A percentile compares a stretch with the other conserved stretches of the same genome.
Evolutionary conservation across 1,284 basidiomycete genomes (phyloP).

Genomic region (Filobasidium uniguttulatum): DNA sequence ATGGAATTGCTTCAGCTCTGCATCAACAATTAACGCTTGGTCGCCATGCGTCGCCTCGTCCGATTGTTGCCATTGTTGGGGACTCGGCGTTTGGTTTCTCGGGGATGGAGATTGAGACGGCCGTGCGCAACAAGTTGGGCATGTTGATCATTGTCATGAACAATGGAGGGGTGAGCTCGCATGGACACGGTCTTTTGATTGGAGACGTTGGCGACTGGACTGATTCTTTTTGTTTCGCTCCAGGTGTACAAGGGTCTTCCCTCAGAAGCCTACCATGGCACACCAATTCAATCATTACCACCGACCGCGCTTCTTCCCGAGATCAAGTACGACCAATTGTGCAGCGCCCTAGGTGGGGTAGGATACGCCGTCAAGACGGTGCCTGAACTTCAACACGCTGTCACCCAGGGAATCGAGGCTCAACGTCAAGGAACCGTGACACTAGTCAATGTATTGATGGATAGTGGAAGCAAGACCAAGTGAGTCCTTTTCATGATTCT

Average conservation of each 20-base stretch:
- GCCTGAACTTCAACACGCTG: slow-evolving; percentile 14
- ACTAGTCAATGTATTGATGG: slow-evolving; percentile 18
- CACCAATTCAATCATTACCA: slow-evolving; percentile 14
- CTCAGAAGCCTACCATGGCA: slow-evolving; percentile 6
- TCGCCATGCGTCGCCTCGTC: neutral
- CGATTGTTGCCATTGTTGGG: slow-evolving; percentile 16
- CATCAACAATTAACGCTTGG: neutral
- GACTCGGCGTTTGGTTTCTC: slow-evolving; percentile 19
- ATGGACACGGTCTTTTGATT: too few relatives aligned
- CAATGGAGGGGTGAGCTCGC: slow-evolving; percentile 16
- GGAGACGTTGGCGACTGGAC: neutral
- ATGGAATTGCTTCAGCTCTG: slow-evolving; percentile 15
- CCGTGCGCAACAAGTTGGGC: slow-evolving; percentile 16
- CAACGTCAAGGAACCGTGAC: slow-evolving; percentile 11
- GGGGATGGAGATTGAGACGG: slow-evolving; percentile 19
- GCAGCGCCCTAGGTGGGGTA: slow-evolving; percentile 13
- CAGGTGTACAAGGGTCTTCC: slow-evolving; percentile 19
- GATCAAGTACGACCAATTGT: slow-evolving; percentile 16
- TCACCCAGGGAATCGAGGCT: slow-evolving; percentile 10
- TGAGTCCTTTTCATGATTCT: neutral
- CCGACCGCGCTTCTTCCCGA: slow-evolving; percentile 18
- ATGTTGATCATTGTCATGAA: slow-evolving; percentile 20
- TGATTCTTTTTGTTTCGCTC: neutral
- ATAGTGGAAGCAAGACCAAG: slow-evolving; percentile 16
- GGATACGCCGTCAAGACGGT: slow-evolving; percentile 15